Evolutionary conservation across 176 grass and related monocot species (phyloP), one percentile per base, ranked within the genome.

Genomic region (Phoenix dactylifera): DNA sequence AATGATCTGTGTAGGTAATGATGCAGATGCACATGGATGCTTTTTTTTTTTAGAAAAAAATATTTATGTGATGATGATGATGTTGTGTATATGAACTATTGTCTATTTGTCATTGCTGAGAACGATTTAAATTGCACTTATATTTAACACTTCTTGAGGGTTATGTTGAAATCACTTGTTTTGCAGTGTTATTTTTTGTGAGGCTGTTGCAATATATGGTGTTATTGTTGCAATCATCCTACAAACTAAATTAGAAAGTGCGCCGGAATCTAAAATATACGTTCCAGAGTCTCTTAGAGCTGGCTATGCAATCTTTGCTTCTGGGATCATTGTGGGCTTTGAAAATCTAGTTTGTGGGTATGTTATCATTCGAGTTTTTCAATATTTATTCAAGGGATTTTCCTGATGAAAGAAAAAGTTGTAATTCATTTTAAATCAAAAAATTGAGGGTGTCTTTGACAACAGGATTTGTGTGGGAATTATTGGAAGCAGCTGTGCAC

Each of bases 181-280:
- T 75, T 79, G 22, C 81, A 97, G 93, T 85, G 93, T 97, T n/a
- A 91, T 97, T 63, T 91, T 97, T 72, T 97, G 93, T 62, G 87
- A 97, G 73, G 93, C 93, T 54, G 93, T 97, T 15, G 93, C 93
- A 17, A 97, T 97, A 77, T 97, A 97, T 73, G 93, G 93, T 74
- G 93, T 97, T 23, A 97, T 97, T 3, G 93, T 97, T 63, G 93
- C 87, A 62, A 97, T 97, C 71, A 97, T 97, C 68, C 79, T 97
- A 50, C 93, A 97, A 76, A 97, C 92, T 28, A 97, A 97, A 75
- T 80, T 97, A 72, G 87, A 97, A 79, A 91, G 92, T 55, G 92
- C 91, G 49, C 87, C 84, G 72, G 22, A 77, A 30, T 71, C 83
- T 67, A 76, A 49, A 65, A 74, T 91, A 68, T 74, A 91, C 57